A percentile compares a stretch with the other conserved stretches of the same genome.
These are phyloP conservation scores for Backusella morwellensis DNA, from an alignment of 192 early-diverging fungal genomes.

Conservation along the genomic window DNA sequence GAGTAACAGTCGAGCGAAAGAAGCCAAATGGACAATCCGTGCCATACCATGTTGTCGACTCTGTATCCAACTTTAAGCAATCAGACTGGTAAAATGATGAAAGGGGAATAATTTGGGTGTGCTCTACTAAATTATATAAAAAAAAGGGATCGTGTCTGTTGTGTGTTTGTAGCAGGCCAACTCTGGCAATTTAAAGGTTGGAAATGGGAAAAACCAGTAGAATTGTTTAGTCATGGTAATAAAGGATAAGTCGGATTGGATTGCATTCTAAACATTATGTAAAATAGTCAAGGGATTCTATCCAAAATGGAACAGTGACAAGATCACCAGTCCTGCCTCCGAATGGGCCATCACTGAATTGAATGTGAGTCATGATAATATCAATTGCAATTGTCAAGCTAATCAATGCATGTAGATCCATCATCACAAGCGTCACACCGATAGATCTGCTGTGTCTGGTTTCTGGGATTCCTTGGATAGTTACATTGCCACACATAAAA, in stretches of 20 bases:
- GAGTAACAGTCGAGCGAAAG: constrained; percentile 61
- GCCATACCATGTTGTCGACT: constrained; percentile 81
- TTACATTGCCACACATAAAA: constrained; percentile 47
- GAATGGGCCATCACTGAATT: constrained; percentile 51
- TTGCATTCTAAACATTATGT: not conserved
- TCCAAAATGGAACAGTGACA: constrained; percentile 54
- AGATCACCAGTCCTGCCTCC: constrained; percentile 35
- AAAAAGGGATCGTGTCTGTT: constrained; percentile 69
- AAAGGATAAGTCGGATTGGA: not conserved
- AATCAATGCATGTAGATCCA: constrained; percentile 43
- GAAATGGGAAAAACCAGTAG: constrained; percentile 81
- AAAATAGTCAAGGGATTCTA: constrained; percentile 57
- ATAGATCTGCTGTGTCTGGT: constrained; percentile 50
- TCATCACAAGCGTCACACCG: constrained; percentile 52
- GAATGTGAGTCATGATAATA: constrained; percentile 41
- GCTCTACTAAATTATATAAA: not conserved
- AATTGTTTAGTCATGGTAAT: constrained; percentile 72
- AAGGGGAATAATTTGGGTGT: too few species aligned
- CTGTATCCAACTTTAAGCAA: constrained; percentile 63
- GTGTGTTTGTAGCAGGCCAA: constrained; percentile 88
- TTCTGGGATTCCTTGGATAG: constrained; percentile 57
- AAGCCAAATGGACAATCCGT: constrained; percentile 51
- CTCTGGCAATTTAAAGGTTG: constrained; percentile 95
- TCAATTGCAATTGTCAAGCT: not conserved
- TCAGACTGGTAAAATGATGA: constrained; percentile 67